phyloP scores from a whole-genome alignment of 345 rosid species.

The Euclidium syriacum region DNA sequence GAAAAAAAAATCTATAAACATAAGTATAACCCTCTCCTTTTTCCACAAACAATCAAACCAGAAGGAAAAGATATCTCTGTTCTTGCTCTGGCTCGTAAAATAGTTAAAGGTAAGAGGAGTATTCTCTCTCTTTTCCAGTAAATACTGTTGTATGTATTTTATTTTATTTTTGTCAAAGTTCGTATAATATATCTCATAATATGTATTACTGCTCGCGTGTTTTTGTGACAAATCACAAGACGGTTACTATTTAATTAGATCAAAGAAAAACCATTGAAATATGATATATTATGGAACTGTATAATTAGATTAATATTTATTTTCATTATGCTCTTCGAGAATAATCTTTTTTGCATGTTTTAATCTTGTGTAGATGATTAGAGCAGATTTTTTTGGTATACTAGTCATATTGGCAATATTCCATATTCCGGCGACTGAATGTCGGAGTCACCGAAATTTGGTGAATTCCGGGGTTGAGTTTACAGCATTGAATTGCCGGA shows the following conservation, averaged over 20 bases:
- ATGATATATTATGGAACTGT: not conserved
- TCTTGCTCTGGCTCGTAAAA: not conserved
- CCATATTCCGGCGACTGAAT: constrained; percentile 12
- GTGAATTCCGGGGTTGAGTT: constrained; percentile 16
- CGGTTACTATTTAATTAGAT: not conserved
- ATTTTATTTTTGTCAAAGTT: constrained; percentile 1
- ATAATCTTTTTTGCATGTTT: not conserved
- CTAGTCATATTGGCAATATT: constrained; percentile 22
- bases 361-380: constrained; percentile 24
- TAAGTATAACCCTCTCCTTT: not conserved
- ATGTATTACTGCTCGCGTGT: not conserved
- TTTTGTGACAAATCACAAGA: not conserved
- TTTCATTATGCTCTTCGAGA: not conserved
- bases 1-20: not conserved
- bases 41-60: not conserved
- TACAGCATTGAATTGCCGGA: constrained; percentile 51
- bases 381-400: not conserved
- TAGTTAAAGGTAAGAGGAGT: not conserved
- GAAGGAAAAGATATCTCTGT: not conserved
- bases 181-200: not conserved
- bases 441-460: not conserved
- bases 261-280: not conserved
- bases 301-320: not conserved
- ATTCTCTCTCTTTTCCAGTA: not conserved
- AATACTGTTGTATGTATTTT: not conserved